Evolutionary conservation across 2,329 filamentous ascomycete species (phyloP).

Genomic region (Chrysoporthe puriensis): DNA sequence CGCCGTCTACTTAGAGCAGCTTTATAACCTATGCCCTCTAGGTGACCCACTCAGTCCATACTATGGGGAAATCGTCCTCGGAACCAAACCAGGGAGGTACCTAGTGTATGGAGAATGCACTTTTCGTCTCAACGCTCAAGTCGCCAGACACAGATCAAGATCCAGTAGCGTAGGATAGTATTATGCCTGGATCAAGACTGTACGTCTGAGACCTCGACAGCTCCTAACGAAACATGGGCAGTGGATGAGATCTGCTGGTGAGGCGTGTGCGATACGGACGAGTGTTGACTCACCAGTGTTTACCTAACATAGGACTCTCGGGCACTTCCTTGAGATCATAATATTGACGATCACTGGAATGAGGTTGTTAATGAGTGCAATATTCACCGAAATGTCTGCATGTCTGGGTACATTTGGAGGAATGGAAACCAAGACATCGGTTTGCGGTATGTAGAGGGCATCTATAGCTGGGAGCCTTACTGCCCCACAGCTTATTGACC

Average conservation of each 20-base stretch:
- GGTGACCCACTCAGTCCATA: too few relatives aligned
- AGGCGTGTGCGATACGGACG: neutral
- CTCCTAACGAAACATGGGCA: neutral
- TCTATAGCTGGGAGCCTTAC: neutral
- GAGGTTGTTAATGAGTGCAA: neutral
- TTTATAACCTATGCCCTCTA: too few relatives aligned
- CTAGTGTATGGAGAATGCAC: too few relatives aligned
- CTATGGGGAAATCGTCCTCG: too few relatives aligned
- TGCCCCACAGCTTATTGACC: too few relatives aligned
- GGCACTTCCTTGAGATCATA: neutral
- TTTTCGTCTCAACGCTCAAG: too few relatives aligned
- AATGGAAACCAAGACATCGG: neutral
- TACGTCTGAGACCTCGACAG: too few relatives aligned
- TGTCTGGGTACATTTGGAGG: neutral
- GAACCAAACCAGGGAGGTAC: too few relatives aligned
- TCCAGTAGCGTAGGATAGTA: too few relatives aligned
- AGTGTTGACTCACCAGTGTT: neutral
- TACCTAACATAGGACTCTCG: neutral
- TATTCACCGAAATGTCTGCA: neutral
- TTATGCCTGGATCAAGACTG: too few relatives aligned
- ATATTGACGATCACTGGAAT: constrained; percentile 1
- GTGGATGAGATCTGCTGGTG: neutral
- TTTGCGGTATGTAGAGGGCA: neutral
- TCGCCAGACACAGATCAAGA: too few relatives aligned
- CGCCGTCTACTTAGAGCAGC: too few relatives aligned